A percentile compares a stretch with the other conserved stretches of the same genome.
These are phyloP conservation scores for Coemansia sp. DNA, from an alignment of 192 early-diverging fungal species.

Conservation along the genomic window DNA sequence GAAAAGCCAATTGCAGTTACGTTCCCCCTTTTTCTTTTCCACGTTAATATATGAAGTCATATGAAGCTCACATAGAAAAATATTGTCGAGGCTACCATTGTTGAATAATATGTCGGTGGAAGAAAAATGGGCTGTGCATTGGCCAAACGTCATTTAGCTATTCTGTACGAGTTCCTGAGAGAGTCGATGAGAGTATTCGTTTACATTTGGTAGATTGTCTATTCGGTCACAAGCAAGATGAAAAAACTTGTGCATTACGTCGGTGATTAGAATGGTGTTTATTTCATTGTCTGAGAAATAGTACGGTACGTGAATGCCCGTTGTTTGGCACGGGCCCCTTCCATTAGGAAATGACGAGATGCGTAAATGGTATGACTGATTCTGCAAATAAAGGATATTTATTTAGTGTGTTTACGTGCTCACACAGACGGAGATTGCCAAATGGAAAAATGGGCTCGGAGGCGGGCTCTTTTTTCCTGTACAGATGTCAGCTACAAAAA, in stretches of 20 bases:
- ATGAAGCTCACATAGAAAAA: constrained; percentile 1
- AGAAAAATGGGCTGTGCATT: not conserved
- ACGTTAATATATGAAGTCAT: constrained; percentile 1
- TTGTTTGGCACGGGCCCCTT: constrained; percentile 5
- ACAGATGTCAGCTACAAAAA: not conserved
- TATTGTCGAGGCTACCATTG: constrained; percentile 5
- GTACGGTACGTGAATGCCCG: not conserved
- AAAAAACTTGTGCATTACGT: constrained; percentile 1
- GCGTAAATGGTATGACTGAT: not conserved
- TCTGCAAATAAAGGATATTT: not conserved
- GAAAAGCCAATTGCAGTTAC: not conserved
- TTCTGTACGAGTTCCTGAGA: not conserved
- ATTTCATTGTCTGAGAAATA: not conserved
- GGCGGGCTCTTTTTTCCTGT: not conserved
- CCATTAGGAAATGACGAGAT: not conserved
- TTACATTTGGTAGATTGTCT: not conserved
- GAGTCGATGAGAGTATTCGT: not conserved
- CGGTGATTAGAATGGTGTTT: not conserved
- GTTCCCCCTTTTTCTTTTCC: not conserved
- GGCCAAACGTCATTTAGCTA: not conserved
- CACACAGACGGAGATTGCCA: not conserved
- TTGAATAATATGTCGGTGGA: constrained; percentile 6
- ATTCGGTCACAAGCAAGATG: constrained; percentile 2
- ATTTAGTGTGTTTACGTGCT: not conserved
- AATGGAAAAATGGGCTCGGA: constrained; percentile 11